Percentiles rank a stretch among this genome's conserved stretches.
These are phyloP conservation scores for Didymella segeticola DNA, from an alignment of 2,329 filamentous ascomycete species.

Conservation along the genomic window DNA sequence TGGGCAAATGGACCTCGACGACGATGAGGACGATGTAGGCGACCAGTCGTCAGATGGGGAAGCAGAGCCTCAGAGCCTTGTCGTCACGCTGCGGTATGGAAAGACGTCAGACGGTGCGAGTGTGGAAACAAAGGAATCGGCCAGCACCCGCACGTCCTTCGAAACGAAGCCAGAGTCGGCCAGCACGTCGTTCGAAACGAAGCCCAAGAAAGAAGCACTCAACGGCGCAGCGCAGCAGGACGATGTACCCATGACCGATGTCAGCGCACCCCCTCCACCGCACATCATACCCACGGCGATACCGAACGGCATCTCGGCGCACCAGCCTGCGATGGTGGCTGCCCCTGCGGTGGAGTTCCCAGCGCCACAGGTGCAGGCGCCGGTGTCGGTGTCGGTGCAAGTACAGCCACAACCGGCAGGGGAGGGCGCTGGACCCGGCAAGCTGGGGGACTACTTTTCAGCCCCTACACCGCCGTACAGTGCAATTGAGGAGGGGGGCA, in stretches of 20 bases:
- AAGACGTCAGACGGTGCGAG: slow-evolving; percentile 18
- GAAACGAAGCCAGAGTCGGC: slow-evolving; percentile 1
- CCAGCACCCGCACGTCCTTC: not conserved
- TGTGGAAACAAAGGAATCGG: not conserved
- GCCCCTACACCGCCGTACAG: slow-evolving; percentile 34
- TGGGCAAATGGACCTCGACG: slow-evolving; percentile 68
- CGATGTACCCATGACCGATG: not conserved
- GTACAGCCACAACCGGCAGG: not conserved
- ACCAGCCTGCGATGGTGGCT: not conserved
- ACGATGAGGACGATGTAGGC: slow-evolving; percentile 57
- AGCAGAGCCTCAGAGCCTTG: slow-evolving; percentile 60
- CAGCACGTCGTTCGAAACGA: not conserved
- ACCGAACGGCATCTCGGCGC: slow-evolving; percentile 16
- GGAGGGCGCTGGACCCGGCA: slow-evolving; percentile 17
- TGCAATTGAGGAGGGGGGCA: slow-evolving; percentile 24
- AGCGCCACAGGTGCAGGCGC: too few relatives aligned
- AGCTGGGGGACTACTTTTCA: slow-evolving; percentile 22
- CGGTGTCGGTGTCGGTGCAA: too few relatives aligned
- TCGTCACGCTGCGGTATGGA: slow-evolving; percentile 70
- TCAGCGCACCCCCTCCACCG: not conserved
- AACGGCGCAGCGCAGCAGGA: not conserved
- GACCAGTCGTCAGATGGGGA: slow-evolving; percentile 49
- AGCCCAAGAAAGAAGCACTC: not conserved
- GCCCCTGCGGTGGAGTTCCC: slow-evolving; percentile 9
- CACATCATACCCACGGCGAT: not conserved